phyloP scores from a whole-genome alignment of 441 rosid genomes.

The Melastoma candidum region DNA sequence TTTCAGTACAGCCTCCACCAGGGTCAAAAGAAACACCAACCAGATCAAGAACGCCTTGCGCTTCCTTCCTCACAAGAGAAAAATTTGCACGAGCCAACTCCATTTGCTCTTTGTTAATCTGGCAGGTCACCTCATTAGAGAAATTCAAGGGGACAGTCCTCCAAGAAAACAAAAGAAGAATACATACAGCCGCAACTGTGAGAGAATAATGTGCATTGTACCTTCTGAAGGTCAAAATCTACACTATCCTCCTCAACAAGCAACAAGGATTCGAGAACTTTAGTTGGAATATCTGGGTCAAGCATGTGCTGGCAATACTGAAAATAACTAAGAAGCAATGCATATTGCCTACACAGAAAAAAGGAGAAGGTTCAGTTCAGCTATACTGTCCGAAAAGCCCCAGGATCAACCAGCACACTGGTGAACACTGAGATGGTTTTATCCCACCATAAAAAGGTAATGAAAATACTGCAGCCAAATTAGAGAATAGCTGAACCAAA shows the following conservation, averaged over 20 bases:
- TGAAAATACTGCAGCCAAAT: constrained; percentile 8
- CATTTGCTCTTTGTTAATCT: constrained; percentile 88
- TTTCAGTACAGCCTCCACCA: not conserved
- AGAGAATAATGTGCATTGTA: constrained; percentile 9
- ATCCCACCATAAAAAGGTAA: no score
- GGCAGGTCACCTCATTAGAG: constrained; percentile 20
- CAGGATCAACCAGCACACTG: no score
- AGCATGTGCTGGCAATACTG: constrained; percentile 94
- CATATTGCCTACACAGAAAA: constrained; percentile 61
- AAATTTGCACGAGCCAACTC: constrained; percentile 82
- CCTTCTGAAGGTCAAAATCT: constrained; percentile 82
- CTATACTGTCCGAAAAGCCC: no score
- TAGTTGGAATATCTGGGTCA: constrained; percentile 74
- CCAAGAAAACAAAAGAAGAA: constrained; percentile 5
- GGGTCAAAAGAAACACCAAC: constrained; percentile 28
- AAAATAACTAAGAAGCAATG: constrained; percentile 86
- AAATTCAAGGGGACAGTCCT: constrained; percentile 3
- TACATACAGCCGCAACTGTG: not conserved
- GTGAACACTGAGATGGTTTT: no score
- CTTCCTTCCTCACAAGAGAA: constrained; percentile 77
- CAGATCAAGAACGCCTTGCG: constrained; percentile 84
- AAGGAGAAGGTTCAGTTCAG: constrained; percentile 15
- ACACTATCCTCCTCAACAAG: constrained; percentile 82
- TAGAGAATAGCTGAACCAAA: constrained; percentile 11
- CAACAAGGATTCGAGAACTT: constrained; percentile 67